These are phyloP conservation scores for Wickerhamiella brachini DNA, from an alignment of 805 yeast genomes.

Conservation along the genomic window DNA sequence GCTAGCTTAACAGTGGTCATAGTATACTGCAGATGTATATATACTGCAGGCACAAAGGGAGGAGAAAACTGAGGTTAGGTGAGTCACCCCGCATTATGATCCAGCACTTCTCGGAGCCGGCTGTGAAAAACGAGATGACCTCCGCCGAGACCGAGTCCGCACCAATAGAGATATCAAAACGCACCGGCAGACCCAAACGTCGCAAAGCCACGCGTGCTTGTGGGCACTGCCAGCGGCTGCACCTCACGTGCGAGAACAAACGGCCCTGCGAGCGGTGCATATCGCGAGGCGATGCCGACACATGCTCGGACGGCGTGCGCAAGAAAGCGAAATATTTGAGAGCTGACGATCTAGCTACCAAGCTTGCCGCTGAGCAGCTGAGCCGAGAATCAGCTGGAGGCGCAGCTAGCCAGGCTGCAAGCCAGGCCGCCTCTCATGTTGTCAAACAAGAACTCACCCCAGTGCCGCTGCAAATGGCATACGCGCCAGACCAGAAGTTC, in stretches of 20 bases:
- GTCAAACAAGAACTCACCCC: background rate
- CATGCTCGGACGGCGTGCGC: slow-evolving; percentile 84
- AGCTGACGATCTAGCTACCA: slow-evolving; percentile 28
- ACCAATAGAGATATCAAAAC: slow-evolving; percentile 7
- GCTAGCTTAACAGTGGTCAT: no score
- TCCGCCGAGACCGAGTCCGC: no score
- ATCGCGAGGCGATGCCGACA: slow-evolving; percentile 45
- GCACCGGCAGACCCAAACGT: slow-evolving; percentile 31
- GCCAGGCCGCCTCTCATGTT: no score
- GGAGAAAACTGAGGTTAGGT: background rate
- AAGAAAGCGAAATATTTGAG: slow-evolving; percentile 70
- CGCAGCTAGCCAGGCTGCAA: no score
- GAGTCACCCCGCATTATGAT: background rate
- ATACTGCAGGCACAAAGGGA: background rate
- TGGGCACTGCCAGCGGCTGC: slow-evolving; percentile 78
- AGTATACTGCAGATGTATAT: no score
- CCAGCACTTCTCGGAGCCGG: no score
- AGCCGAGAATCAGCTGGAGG: no score
- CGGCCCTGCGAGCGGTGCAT: slow-evolving; percentile 78
- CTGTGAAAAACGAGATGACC: no score
- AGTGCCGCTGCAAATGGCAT: background rate
- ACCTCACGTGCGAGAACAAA: slow-evolving; percentile 76
- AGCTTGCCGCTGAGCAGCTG: background rate
- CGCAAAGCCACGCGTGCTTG: slow-evolving; percentile 80
- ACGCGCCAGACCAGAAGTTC: slow-evolving; percentile 11